Evolutionary conservation across 108 stramenopile genomes (phyloP).

Genomic region (Heterococcus sp.): DNA sequence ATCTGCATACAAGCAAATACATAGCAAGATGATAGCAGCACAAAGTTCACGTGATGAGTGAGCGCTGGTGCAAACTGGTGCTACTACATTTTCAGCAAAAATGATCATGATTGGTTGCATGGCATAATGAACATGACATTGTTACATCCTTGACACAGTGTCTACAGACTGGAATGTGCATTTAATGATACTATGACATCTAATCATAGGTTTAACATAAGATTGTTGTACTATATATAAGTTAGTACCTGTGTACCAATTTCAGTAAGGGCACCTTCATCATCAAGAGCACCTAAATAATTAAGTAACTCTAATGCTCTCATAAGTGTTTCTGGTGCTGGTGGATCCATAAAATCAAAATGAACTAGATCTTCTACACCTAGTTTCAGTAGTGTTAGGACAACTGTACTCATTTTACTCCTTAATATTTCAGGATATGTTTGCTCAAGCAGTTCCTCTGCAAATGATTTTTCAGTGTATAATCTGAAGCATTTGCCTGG

Average conservation of each 20-base stretch:
- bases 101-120: no score
- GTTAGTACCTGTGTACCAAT: constrained; percentile 3
- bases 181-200: no score
- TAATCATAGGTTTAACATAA: no score
- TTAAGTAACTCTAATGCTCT: constrained; percentile 93
- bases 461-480: constrained; percentile 93
- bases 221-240: no score
- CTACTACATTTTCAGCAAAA: no score
- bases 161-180: no score
- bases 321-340: constrained; percentile 98
- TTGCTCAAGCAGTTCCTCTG: constrained; percentile 93
- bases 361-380: constrained; percentile 97
- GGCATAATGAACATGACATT: no score
- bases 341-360: constrained; percentile 99
- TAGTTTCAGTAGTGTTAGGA: constrained; percentile 92
- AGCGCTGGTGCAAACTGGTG: no score
- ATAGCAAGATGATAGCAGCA: not conserved
- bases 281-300: constrained; percentile 94
- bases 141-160: no score
- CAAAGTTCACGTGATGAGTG: no score
- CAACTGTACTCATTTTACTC: constrained; percentile 44
- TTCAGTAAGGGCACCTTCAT: constrained; percentile 93
- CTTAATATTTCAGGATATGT: constrained; percentile 97
- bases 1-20: constrained; percentile 64
- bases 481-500: constrained; percentile 99